Evolutionary conservation across 2,329 filamentous ascomycete genomes (phyloP), one percentile per base, ranked within the genome.

Genomic region (Phyllachora maydis): DNA sequence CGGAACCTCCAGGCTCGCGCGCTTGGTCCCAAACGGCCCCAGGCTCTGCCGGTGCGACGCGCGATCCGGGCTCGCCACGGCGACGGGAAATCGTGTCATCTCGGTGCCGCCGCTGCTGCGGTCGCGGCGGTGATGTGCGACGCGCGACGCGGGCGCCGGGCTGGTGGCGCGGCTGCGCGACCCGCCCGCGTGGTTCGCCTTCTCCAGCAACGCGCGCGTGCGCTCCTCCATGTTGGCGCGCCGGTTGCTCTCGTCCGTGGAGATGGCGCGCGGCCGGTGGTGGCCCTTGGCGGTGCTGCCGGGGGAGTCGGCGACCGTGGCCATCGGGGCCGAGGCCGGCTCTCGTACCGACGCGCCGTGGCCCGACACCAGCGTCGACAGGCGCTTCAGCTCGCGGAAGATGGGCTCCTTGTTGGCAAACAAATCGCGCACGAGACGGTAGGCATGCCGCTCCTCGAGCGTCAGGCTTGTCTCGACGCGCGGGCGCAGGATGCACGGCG

Each of bases 381-480:
- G 76, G 35, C 88, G 82, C 58, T 98, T 98, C 32, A 98, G 61
- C 45, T 93, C 88, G 33, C 74, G 78, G 47, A 98, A 98, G 41
- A 98, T 92, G 30, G 77, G 65, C 30, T 92, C 79, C 49, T 98
- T 98, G 55, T 95, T 75, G 6, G 75, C 65, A 40, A 98, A 88
- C 8, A 98, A 61, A 42, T 98, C 88, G 24, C 82, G 75, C 24
- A 98, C 69, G 12, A 98, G 64, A 27, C 85, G 77, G 49, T 83
- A 82, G 24, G 76, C 74, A 50, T 91, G 90, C 40, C 77, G 83
- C 53, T 98, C 88, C 42, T 93, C 82, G 69, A 95, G 75, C 3
- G 83, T 93, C 28, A 98, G 59, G 11, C 78, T 85, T 14, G 73
- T 92, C 45, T 95, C 82, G 9, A 66, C 64, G 32, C 79, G 76